Percentiles rank a stretch among this genome's conserved stretches.
Evolutionary conservation across 305 asterid genomes (phyloP).

Genomic region (Fraxinus velutina): DNA sequence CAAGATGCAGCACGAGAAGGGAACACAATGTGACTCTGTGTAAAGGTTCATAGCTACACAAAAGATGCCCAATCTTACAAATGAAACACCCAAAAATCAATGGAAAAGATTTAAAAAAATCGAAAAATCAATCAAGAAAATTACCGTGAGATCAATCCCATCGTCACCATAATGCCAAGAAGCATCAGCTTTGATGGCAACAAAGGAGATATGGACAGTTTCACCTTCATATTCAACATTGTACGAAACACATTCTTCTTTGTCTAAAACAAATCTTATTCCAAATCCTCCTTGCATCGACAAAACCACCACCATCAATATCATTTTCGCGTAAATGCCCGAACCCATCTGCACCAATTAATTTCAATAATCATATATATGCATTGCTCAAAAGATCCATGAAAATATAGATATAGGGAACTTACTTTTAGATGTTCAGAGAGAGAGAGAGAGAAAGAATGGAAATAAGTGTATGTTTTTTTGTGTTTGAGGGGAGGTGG

Average conservation of each 20-base stretch:
- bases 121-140: background rate
- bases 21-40: background rate
- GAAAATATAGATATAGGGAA: background rate
- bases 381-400: background rate
- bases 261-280: conserved; percentile 72
- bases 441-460: background rate
- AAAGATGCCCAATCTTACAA: background rate
- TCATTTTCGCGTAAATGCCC: background rate
- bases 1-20: background rate
- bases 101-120: background rate
- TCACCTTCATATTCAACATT: conserved; percentile 60
- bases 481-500: background rate
- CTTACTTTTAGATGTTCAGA: background rate
- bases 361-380: background rate
- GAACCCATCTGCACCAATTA: conserved; percentile 23
- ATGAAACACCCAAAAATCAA: background rate
- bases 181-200: conserved; percentile 66
- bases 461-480: background rate
- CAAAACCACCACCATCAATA: background rate
- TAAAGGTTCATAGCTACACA: background rate
- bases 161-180: conserved; percentile 56
- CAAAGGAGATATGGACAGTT: conserved; percentile 69
- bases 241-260: conserved; percentile 75
- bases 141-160: conserved; percentile 61
- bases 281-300: conserved; percentile 42